Conservation (phyloP, 176 grass and related monocot species). For the Oropetium thomaeum region DNA sequence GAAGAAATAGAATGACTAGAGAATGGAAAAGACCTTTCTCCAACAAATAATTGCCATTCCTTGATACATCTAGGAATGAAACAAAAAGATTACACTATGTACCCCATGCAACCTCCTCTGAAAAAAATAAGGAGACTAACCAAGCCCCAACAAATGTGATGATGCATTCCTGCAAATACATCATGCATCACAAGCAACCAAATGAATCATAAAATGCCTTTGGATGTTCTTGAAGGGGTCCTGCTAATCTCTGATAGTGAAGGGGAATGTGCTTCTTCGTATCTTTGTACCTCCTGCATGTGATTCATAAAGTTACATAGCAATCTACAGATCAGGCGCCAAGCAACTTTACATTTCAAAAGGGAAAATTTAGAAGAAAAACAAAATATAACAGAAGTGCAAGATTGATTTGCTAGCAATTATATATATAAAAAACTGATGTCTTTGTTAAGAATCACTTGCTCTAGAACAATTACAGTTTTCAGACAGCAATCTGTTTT, state of each 20-base stretch:
- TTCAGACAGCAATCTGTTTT: constrained; percentile 4
- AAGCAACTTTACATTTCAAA: background rate
- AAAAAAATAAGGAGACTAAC: constrained; percentile 60
- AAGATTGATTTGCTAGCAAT: background rate
- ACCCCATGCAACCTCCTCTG: constrained; percentile 75
- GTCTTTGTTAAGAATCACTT: too few species aligned
- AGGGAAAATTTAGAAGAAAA: background rate
- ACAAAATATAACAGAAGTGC: background rate
- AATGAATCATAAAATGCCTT: constrained; percentile 59
- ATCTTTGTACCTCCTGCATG: constrained; percentile 77
- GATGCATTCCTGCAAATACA: constrained; percentile 32
- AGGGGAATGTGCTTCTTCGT: constrained; percentile 57
- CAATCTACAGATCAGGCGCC: background rate
- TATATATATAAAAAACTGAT: too few species aligned
- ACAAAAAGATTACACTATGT: constrained; percentile 73
- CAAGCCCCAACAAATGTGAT: constrained; percentile 56
- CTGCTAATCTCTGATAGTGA: constrained; percentile 53
- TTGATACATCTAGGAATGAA: constrained; percentile 61
- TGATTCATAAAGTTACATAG: constrained; percentile 24
- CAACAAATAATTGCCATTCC: constrained; percentile 54
- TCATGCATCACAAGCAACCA: constrained; percentile 35
- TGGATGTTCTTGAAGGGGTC: constrained; percentile 64
- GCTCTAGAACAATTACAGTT: background rate
- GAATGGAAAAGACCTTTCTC: constrained; percentile 54
- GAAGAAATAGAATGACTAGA: constrained; percentile 53